Conservation (phyloP, 1,284 basidiomycete species). For the Fomes fomentarius region DNA sequence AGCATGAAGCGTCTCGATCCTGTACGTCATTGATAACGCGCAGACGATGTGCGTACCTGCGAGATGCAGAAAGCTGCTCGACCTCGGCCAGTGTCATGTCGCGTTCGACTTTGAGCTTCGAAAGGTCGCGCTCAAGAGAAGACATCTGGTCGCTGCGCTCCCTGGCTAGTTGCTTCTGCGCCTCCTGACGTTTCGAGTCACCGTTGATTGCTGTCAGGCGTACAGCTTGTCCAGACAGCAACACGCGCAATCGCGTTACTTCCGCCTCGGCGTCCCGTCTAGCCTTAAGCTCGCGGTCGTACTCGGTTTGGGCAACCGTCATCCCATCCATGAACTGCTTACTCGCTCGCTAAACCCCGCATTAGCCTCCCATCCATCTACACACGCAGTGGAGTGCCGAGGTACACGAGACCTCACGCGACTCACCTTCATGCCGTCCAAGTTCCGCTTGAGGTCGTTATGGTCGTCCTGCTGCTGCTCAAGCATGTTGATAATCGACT, state of each 20-base stretch:
- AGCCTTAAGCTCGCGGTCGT: constrained; percentile 86
- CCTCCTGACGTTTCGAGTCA: constrained; percentile 77
- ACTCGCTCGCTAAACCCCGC: constrained; percentile 67
- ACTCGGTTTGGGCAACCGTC: constrained; percentile 90
- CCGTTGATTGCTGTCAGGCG: constrained; percentile 82
- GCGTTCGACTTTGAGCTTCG: constrained; percentile 85
- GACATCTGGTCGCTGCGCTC: constrained; percentile 80
- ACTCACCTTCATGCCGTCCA: constrained; percentile 87
- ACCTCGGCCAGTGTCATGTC: constrained; percentile 93
- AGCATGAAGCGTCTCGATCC: constrained; percentile 3
- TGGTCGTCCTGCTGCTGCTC: constrained; percentile 71
- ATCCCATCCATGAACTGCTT: constrained; percentile 93
- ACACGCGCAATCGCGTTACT: constrained; percentile 81
- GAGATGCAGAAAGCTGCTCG: constrained; percentile 82
- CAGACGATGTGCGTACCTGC: constrained; percentile 52
- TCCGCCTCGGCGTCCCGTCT: constrained; percentile 92
- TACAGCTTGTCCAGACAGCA: constrained; percentile 89
- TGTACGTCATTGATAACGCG: background rate
- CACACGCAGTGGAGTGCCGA: background rate
- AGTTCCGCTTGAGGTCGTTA: constrained; percentile 70
- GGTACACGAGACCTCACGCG: background rate
- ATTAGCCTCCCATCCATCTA: background rate
- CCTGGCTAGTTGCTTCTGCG: constrained; percentile 78
- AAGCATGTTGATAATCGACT: constrained; percentile 71
- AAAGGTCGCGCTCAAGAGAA: constrained; percentile 84